Percentiles rank a stretch among this genome's conserved stretches.
phyloP scores from a whole-genome alignment of 768 basidiomycete genomes.

The Russula compacta region DNA sequence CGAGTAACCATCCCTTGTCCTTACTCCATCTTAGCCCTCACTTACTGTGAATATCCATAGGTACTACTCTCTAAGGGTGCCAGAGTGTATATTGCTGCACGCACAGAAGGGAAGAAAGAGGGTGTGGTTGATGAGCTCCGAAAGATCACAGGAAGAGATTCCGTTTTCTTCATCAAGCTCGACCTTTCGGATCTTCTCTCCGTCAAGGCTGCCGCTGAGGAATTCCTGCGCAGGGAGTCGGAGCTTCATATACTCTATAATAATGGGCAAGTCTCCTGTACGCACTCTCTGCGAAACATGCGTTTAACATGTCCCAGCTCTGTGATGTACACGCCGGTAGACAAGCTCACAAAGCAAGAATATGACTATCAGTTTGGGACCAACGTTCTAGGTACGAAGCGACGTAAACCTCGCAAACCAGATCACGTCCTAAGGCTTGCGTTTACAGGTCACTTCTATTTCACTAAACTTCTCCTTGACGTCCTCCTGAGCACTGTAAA shows the following conservation, averaged over 20 bases:
- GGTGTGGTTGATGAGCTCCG: slow-evolving; percentile 5
- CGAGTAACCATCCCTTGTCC: not conserved
- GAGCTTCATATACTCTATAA: not conserved
- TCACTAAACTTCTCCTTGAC: not conserved
- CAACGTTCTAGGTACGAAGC: slow-evolving; percentile 16
- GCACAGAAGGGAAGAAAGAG: not conserved
- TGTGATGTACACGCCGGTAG: not conserved
- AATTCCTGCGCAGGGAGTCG: slow-evolving; percentile 2
- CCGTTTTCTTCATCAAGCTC: not conserved
- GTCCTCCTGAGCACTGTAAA: slow-evolving; percentile 21
- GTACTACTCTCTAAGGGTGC: slow-evolving; percentile 12
- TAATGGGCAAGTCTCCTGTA: not conserved
- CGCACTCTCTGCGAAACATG: not conserved
- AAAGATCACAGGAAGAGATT: slow-evolving; percentile 6
- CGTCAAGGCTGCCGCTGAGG: not conserved
- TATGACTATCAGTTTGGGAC: slow-evolving; percentile 21
- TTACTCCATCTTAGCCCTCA: not conserved
- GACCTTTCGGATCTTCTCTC: not conserved
- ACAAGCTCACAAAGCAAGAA: slow-evolving; percentile 12
- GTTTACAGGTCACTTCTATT: not conserved
- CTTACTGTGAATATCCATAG: not conserved
- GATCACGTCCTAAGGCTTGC: not conserved
- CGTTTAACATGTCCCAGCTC: slow-evolving; percentile 3
- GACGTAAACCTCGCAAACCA: not conserved
- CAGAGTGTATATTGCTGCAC: slow-evolving; percentile 17